A percentile compares a stretch with the other conserved stretches of the same genome.
These are phyloP conservation scores for Limnanthes douglasii DNA, from an alignment of 345 rosid species.

Conservation along the genomic window DNA sequence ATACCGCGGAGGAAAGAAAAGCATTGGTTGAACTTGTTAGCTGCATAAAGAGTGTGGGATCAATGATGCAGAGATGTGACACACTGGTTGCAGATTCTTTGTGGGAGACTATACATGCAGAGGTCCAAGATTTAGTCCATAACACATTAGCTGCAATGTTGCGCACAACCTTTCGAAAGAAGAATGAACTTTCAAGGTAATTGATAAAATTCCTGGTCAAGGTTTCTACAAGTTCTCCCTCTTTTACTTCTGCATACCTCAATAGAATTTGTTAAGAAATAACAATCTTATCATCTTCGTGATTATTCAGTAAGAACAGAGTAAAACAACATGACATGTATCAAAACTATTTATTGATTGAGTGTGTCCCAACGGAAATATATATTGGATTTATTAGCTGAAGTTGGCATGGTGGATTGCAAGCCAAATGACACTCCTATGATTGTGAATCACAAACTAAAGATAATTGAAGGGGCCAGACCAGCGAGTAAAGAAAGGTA, in stretches of 20 bases:
- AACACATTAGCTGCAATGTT: conserved; percentile 90
- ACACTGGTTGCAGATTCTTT: conserved; percentile 93
- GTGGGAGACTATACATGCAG: conserved; percentile 98
- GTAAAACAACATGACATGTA: no score
- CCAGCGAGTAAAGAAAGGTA: no score
- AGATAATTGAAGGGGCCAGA: no score
- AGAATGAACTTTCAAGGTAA: conserved; percentile 89
- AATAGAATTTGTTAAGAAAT: no score
- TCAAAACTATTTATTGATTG: no score
- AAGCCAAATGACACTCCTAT: no score
- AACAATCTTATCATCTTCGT: no score
- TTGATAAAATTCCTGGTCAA: conserved; percentile 46
- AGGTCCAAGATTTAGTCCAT: conserved; percentile 98
- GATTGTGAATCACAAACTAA: no score
- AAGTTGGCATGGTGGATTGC: no score
- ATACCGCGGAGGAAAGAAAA: conserved; percentile 84
- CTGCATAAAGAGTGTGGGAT: conserved; percentile 86
- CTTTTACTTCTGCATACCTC: neutral
- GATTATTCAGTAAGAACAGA: no score
- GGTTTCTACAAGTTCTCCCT: conserved; percentile 41
- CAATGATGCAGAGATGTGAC: conserved; percentile 86
- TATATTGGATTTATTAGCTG: no score
- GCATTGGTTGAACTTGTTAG: conserved; percentile 85
- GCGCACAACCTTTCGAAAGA: conserved; percentile 86
- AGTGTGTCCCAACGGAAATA: no score